These are phyloP conservation scores for Aphanomyces euteiches DNA, from an alignment of 352 stramenopile genomes.

Conservation along the genomic window DNA sequence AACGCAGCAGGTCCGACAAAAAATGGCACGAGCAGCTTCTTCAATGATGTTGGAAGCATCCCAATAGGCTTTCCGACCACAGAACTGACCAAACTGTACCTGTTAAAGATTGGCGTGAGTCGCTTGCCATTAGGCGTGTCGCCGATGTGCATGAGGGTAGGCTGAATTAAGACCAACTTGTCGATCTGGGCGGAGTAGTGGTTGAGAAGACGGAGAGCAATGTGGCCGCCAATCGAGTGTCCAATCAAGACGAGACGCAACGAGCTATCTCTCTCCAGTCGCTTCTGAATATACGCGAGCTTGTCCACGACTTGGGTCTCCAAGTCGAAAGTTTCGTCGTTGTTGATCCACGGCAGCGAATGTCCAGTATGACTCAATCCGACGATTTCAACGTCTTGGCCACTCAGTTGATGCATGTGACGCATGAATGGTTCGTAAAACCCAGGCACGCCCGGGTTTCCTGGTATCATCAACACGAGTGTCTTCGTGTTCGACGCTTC, in stretches of 20 bases:
- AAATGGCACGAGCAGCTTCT: constrained; percentile 22
- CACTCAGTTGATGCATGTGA: constrained; percentile 40
- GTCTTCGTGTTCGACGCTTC: background rate
- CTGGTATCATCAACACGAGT: constrained; percentile 59
- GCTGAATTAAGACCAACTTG: constrained; percentile 68
- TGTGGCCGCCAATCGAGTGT: constrained; percentile 62
- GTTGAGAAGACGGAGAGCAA: constrained; percentile 51
- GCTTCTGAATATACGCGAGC: constrained; percentile 59
- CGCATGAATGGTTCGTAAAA: constrained; percentile 70
- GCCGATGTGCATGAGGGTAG: constrained; percentile 61
- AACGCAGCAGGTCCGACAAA: constrained; percentile 38
- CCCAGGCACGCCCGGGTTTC: constrained; percentile 60
- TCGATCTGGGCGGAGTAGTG: constrained; percentile 51
- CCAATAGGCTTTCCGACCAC: constrained; percentile 38
- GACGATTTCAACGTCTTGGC: constrained; percentile 48
- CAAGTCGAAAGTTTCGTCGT: constrained; percentile 35
- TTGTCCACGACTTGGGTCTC: constrained; percentile 71
- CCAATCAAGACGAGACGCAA: constrained; percentile 53
- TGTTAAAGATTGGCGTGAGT: constrained; percentile 51
- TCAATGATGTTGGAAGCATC: constrained; percentile 43
- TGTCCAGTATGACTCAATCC: constrained; percentile 58
- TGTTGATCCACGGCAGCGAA: constrained; percentile 65
- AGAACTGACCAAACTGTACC: constrained; percentile 37
- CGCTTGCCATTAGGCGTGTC: constrained; percentile 42
- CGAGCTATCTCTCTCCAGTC: constrained; percentile 45